These are phyloP conservation scores for Trichoderma gracile DNA, from an alignment of 2,329 filamentous ascomycete species.

Conservation along the genomic window DNA sequence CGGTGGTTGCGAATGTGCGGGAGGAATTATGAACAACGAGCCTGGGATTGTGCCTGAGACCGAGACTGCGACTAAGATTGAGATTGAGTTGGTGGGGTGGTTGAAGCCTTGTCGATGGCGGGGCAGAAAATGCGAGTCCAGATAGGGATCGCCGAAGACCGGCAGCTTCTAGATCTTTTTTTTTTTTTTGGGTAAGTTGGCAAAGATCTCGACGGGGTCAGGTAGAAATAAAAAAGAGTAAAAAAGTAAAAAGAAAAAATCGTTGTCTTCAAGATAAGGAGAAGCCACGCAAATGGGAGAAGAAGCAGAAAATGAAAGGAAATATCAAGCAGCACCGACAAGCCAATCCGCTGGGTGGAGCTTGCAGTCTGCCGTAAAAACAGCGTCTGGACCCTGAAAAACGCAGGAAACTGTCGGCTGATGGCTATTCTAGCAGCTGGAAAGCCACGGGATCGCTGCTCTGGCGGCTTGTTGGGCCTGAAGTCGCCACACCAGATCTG, in stretches of 20 bases:
- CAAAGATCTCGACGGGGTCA: background rate
- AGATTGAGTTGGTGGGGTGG: constrained; percentile 35
- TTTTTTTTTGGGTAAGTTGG: constrained; percentile 12
- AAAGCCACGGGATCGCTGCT: constrained; percentile 20
- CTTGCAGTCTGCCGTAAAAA: background rate
- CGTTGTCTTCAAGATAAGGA: background rate
- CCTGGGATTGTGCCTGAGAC: constrained; percentile 31
- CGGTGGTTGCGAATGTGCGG: constrained; percentile 20
- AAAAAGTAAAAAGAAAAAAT: background rate
- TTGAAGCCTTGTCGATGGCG: constrained; percentile 27
- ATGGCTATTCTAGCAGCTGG: background rate
- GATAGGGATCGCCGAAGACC: constrained; percentile 24
- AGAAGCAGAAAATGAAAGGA: too few relatives aligned
- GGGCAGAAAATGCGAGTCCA: constrained; percentile 23
- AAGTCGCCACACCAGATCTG: constrained; percentile 12
- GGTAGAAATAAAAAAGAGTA: background rate
- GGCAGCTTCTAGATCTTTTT: constrained; percentile 22
- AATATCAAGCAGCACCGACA: background rate
- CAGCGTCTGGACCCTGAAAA: background rate
- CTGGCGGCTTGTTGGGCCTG: constrained; percentile 4
- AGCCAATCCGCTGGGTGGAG: constrained; percentile 7
- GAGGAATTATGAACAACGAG: constrained; percentile 7
- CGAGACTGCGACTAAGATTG: too few relatives aligned
- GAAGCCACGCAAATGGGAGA: background rate
- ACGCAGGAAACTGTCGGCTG: constrained; percentile 20